Evolutionary conservation across 2,329 filamentous ascomycete genomes (phyloP), one percentile per base, ranked within the genome.

Genomic region (Byssochlamys sp.): DNA sequence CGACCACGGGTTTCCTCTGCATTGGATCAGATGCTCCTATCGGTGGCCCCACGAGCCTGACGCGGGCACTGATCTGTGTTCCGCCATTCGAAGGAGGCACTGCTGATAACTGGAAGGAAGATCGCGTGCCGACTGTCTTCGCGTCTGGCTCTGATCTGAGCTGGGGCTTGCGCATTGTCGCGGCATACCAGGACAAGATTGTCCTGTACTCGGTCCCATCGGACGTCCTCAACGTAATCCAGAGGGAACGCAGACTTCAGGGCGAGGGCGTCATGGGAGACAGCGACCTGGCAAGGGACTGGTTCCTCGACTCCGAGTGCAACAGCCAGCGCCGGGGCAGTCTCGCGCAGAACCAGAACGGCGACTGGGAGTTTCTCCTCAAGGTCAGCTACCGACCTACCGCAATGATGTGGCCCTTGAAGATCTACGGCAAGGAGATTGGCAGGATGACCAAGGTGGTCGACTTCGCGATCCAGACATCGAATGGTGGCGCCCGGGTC

Each of bases 11-110:
- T 9, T 69, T 77, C 7, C 75, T 88, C 5, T 85, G 80, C 59
- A 71, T 89, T 14, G 85, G 85, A 2, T 82, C 77, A 52, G 83
- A 87, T 71, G 80, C 81, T 0, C 82, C 83, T 1, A 72, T 83
- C 19, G 75, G 75, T n/a, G 81, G 82, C 50, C 80, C 77, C 56
- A 82, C 75, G 0, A 84, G 81, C 61, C 71, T 88, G 12, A 73
- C 82, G 4, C 77, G 81, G 26, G 85, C 85, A 58, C 77, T 86
- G 10, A 75, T 80, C 61, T 82, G 87, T 45, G 65, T 76, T 14
- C 75, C 79, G 1, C 73, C 75, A 2, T 66, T 65, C 28, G 51
- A 56, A 14, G 62, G 63, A 54, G 54, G 61, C 28, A 24, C 55
- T 6, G 29, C 56, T 11, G 50, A 57, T 10, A 55, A 48, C 19